These are phyloP conservation scores for Begonia masoniana DNA, from an alignment of 306 rosid species.

Conservation along the genomic window DNA sequence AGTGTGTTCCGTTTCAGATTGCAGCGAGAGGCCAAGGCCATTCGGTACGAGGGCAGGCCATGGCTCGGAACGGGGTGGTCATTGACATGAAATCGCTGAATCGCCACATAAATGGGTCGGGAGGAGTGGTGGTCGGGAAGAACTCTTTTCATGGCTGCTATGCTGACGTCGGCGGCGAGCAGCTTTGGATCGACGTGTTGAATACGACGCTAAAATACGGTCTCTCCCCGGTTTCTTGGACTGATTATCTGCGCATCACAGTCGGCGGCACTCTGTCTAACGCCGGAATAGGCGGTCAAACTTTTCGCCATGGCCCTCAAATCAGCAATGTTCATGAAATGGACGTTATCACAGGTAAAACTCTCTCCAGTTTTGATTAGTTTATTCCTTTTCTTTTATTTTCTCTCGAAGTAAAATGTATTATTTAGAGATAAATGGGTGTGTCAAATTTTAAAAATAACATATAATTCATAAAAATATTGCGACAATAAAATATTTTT, in stretches of 20 bases:
- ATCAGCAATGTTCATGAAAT: constrained; percentile 57
- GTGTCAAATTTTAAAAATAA: too few species aligned
- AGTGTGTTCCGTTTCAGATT: constrained; percentile 6
- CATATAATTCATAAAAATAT: too few species aligned
- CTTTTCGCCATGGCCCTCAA: constrained; percentile 71
- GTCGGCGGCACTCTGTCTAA: constrained; percentile 87
- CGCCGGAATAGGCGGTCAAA: constrained; percentile 85
- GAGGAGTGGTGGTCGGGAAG: constrained; percentile 19
- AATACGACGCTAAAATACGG: constrained; percentile 36
- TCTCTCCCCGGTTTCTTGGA: constrained; percentile 60
- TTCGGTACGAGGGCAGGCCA: constrained; percentile 57
- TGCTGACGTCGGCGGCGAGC: constrained; percentile 78
- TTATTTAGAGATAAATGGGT: too few species aligned
- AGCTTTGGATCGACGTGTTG: constrained; percentile 67
- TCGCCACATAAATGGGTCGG: constrained; percentile 3
- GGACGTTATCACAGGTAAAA: constrained; percentile 62
- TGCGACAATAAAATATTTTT: too few species aligned
- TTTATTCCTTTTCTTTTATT: not conserved
- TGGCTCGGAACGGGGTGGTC: constrained; percentile 55
- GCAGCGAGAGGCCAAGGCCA: constrained; percentile 75
- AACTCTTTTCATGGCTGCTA: constrained; percentile 14
- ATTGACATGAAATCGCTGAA: constrained; percentile 49
- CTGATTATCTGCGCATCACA: constrained; percentile 56
- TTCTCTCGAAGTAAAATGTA: too few species aligned
- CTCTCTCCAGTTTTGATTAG: too few species aligned